Base-by-base conservation (phyloP, 495 filamentous ascomycete genomes). In the Friedmanniomyces endolithicus region DNA sequence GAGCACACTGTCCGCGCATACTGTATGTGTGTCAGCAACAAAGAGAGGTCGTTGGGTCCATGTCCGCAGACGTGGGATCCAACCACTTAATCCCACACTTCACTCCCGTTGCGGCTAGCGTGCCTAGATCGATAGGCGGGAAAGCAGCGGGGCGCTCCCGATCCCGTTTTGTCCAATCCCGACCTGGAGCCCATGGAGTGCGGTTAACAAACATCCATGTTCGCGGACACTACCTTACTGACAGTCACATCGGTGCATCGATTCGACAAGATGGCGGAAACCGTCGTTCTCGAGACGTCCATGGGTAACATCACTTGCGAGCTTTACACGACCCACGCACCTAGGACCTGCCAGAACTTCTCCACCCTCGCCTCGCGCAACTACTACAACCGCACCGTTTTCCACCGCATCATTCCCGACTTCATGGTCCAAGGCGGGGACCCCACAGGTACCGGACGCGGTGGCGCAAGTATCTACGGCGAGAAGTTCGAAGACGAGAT, bases 401-500 rank as follows among this genome's bases (percentile, higher is more conserved):
- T 98, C 79, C 92, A 98, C 75, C 88, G 92, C 62, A 82, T 98
- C 51, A 97, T 97, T 65, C 80, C 86, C 29, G 82, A 87, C 70
- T 98, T 98, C 75, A 97, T 97, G 92, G 79, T 94, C 55, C 92
- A 98, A 73, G 87, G 85, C 48, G 92, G 92, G 40, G 92, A 98
- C 71, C 92, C 92, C 7, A 96, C 92, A 2, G 92, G 92, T 51
- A 98, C 92, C 0, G 92, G 92, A 12, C 84, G 90, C 48, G 92
- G 92, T 66, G 92, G 92, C 12, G 75, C 74, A 53, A 88, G 83
- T 20, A 95, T 96, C 74, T 96, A 88, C 67, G 92, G 92, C 60
- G 88, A 89, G 24, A 90, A 87, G 67, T 98, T 97, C 70, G 90
- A 85, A 55, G 92, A 98, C 70, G 94, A 95, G 76, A 92, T 95